A percentile compares a stretch with the other conserved stretches of the same genome.
Conservation (phyloP, 805 yeast species). For the Teunomyces funiuensis region DNA sequence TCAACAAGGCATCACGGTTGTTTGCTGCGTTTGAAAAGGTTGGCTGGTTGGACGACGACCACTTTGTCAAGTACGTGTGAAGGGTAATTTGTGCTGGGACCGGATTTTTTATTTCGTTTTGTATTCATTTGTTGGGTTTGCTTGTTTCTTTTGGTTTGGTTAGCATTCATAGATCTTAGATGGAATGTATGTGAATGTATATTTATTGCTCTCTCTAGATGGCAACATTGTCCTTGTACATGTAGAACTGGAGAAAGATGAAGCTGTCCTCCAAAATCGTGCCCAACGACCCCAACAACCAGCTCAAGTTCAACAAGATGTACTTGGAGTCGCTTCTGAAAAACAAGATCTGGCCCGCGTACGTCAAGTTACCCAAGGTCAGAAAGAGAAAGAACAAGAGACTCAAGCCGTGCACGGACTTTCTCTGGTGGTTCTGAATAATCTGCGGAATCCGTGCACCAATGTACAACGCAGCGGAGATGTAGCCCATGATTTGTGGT, state of each 20-base stretch:
- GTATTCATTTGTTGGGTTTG: neutral
- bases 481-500: conserved; percentile 69
- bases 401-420: conserved; percentile 84
- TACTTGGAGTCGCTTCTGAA: conserved; percentile 63
- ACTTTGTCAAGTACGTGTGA: conserved; percentile 42
- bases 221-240: conserved; percentile 43
- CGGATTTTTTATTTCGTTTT: conserved; percentile 2
- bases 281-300: conserved; percentile 79
- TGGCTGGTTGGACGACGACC: conserved; percentile 84
- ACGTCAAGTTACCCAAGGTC: conserved; percentile 71
- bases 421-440: conserved; percentile 70
- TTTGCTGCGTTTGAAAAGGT: conserved; percentile 88
- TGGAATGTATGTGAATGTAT: conserved; percentile 7
- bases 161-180: conserved; percentile 6
- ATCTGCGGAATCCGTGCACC: conserved; percentile 81
- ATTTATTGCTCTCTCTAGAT: conserved; percentile 8
- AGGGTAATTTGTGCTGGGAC: neutral
- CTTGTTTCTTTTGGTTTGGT: neutral
- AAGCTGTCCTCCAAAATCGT: conserved; percentile 70
- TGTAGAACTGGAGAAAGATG: conserved; percentile 66
- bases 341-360: conserved; percentile 69
- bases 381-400: conserved; percentile 76
- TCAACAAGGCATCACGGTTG: conserved; percentile 89
- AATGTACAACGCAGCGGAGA: conserved; percentile 65
- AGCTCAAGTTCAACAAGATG: conserved; percentile 61